Evolutionary conservation across 768 basidiomycete genomes (phyloP).

Genomic region (Albatrellus ellisii): DNA sequence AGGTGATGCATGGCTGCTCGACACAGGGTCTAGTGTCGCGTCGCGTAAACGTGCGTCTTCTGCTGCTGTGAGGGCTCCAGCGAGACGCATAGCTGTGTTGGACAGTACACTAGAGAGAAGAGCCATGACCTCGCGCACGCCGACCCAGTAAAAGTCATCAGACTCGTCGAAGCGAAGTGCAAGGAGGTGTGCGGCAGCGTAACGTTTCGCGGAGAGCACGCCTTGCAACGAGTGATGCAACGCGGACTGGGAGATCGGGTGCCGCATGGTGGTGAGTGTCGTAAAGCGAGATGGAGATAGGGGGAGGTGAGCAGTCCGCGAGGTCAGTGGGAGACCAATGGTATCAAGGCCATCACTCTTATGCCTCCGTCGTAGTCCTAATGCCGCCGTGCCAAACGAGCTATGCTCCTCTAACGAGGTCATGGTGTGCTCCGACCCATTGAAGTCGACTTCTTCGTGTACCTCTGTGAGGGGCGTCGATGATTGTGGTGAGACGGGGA

Average conservation of each 20-base stretch:
- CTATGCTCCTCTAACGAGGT: slow-evolving; percentile 16
- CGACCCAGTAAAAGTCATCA: slow-evolving; percentile 75
- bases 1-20: slow-evolving; percentile 4
- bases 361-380: slow-evolving; percentile 45
- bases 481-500: slow-evolving; percentile 24
- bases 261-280: slow-evolving; percentile 40
- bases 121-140: slow-evolving; percentile 63
- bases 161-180: slow-evolving; percentile 50
- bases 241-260: slow-evolving; percentile 55
- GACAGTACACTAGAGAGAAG: slow-evolving; percentile 53
- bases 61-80: slow-evolving; percentile 47
- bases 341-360: slow-evolving; percentile 35
- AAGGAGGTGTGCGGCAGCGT: slow-evolving; percentile 67
- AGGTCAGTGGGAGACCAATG: slow-evolving; percentile 26
- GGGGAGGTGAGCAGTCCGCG: slow-evolving; percentile 9
- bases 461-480: slow-evolving; percentile 21
- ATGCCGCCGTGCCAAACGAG: slow-evolving; percentile 48
- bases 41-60: slow-evolving; percentile 42
- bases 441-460: slow-evolving; percentile 25
- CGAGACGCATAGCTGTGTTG: slow-evolving; percentile 49
- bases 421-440: background rate
- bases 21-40: slow-evolving; percentile 28
- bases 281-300: slow-evolving; percentile 46
- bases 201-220: slow-evolving; percentile 62
- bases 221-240: slow-evolving; percentile 47